A percentile compares a stretch with the other conserved stretches of the same genome.
phyloP scores from a whole-genome alignment of 768 basidiomycete genomes.

The Mycena polygramma region DNA sequence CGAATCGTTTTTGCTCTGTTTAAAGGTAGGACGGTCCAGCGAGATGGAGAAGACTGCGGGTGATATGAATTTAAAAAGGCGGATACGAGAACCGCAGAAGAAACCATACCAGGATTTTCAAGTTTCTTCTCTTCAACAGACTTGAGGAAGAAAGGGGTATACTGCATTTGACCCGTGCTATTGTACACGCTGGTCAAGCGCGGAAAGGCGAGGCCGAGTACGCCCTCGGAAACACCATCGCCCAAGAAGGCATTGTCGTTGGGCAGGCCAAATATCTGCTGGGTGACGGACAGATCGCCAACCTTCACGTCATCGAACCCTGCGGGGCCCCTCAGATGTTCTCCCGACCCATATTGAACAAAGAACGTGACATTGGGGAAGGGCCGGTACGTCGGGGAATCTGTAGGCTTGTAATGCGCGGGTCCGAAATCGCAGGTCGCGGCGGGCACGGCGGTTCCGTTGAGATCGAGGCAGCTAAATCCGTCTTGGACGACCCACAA shows the following conservation, averaged over 20 bases:
- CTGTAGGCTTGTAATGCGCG: neutral
- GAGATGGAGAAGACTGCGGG: neutral
- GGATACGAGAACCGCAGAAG: neutral
- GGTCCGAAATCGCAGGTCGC: neutral
- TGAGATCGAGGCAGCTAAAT: constrained; percentile 1
- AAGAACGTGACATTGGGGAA: neutral
- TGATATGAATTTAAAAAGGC: neutral
- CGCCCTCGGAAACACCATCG: neutral
- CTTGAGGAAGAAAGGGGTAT: neutral
- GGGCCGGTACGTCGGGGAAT: neutral
- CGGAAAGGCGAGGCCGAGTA: neutral
- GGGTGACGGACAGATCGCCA: neutral
- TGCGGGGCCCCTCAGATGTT: neutral
- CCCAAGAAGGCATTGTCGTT: neutral
- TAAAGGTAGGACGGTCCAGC: neutral
- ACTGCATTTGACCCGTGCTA: neutral
- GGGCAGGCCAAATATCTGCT: neutral
- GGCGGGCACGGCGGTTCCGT: neutral
- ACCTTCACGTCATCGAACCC: neutral
- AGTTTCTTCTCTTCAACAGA: neutral
- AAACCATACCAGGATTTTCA: neutral
- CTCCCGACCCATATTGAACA: neutral
- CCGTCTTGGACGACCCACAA: neutral
- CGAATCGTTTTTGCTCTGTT: neutral
- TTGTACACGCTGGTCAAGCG: neutral